Evolutionary conservation across 2,329 filamentous ascomycete genomes (phyloP).

Genomic region (Ceratocystis huliohia): DNA sequence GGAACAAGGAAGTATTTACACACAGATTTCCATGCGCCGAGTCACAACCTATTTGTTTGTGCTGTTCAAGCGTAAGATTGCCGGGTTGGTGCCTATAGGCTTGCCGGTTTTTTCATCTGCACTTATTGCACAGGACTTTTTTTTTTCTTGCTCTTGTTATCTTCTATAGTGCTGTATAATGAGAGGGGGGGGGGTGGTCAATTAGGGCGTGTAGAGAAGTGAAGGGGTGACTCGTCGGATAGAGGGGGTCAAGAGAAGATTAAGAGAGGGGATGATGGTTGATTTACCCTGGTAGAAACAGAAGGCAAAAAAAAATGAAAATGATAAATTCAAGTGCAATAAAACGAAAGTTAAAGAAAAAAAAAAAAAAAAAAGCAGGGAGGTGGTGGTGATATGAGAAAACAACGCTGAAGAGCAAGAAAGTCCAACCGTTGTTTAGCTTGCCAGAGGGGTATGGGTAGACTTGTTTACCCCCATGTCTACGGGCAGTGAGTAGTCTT

Average conservation of each 20-base stretch:
- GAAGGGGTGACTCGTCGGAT: slow-evolving; percentile 1
- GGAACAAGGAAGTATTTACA: slow-evolving; percentile 1
- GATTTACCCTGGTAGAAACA: not conserved
- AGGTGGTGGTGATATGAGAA: not conserved
- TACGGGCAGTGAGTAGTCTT: not conserved
- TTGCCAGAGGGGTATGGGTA: too few relatives aligned
- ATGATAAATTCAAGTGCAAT: slow-evolving; percentile 2
- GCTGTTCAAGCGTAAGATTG: not conserved
- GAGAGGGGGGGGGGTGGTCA: too few relatives aligned
- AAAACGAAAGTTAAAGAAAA: slow-evolving; percentile 16
- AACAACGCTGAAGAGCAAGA: slow-evolving; percentile 2
- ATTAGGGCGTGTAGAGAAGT: not conserved
- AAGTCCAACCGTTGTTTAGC: not conserved
- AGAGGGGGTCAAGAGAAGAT: not conserved
- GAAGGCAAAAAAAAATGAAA: not conserved
- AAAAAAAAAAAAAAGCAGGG: not conserved
- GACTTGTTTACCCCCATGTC: too few relatives aligned
- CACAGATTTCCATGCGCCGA: not conserved
- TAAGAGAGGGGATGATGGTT: not conserved
- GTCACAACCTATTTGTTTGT: not conserved
- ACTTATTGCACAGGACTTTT: too few relatives aligned
- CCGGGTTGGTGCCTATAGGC: not conserved
- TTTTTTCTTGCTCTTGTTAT: too few relatives aligned
- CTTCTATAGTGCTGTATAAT: too few relatives aligned
- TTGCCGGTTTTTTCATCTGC: slow-evolving; percentile 1